phyloP scores from a whole-genome alignment of 2,329 filamentous ascomycete species.

The Drechslerella dactyloides region DNA sequence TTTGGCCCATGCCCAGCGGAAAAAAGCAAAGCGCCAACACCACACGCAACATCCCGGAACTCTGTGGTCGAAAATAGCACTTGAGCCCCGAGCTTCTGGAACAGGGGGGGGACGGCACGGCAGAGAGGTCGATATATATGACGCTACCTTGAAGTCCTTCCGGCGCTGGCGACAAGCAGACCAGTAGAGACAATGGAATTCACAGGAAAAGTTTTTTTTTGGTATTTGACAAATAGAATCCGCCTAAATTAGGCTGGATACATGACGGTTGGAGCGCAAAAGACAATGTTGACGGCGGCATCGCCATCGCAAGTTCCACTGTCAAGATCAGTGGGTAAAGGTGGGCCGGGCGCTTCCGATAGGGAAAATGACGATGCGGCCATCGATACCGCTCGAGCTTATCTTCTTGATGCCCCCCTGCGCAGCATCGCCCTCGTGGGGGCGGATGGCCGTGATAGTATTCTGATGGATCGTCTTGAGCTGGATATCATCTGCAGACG shows the following conservation, averaged over 20 bases:
- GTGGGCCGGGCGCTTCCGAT: constrained; percentile 46
- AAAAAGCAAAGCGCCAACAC: constrained; percentile 49
- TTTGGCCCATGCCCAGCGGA: constrained; percentile 37
- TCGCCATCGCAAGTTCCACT: constrained; percentile 12
- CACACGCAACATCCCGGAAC: constrained; percentile 26
- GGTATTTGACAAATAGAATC: constrained; percentile 33
- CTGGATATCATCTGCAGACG: constrained; percentile 81
- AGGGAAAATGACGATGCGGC: constrained; percentile 74
- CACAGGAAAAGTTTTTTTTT: constrained; percentile 35
- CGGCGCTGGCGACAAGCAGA: constrained; percentile 23
- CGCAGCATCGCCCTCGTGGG: constrained; percentile 68
- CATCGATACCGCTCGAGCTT: constrained; percentile 82
- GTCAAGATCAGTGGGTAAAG: constrained; percentile 30
- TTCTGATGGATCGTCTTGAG: constrained; percentile 97
- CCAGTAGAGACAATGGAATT: constrained; percentile 28
- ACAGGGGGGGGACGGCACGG: constrained; percentile 36
- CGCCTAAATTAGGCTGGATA: constrained; percentile 23
- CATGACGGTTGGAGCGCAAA: background rate
- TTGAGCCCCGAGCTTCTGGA: constrained; percentile 27
- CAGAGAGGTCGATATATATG: constrained; percentile 27
- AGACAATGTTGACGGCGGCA: constrained; percentile 17
- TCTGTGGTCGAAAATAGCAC: constrained; percentile 50
- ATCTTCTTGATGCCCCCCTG: constrained; percentile 75
- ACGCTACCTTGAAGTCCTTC: constrained; percentile 1
- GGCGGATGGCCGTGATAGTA: constrained; percentile 79